Evolutionary conservation across 2,329 filamentous ascomycete genomes (phyloP).

Genomic region (Pseudogymnoascus sp.): DNA sequence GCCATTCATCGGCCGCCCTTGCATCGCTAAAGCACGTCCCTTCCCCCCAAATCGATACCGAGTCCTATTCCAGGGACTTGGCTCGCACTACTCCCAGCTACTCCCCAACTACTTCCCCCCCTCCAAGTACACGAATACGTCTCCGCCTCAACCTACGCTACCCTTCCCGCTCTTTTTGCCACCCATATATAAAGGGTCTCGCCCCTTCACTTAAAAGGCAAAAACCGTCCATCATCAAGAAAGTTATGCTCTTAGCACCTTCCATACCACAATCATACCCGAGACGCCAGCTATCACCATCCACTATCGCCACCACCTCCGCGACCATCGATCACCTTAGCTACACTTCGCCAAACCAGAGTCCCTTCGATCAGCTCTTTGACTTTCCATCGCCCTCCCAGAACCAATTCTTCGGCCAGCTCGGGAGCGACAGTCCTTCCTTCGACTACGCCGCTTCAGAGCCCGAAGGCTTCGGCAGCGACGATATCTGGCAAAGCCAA

Average conservation of each 20-base stretch:
- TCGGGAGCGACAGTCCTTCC: neutral
- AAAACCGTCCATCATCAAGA: neutral
- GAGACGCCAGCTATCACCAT: neutral
- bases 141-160: neutral
- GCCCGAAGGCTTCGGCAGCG: neutral
- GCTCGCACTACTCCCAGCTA: neutral
- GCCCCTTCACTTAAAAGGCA: neutral
- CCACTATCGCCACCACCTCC: neutral
- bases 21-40: neutral
- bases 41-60: neutral
- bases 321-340: neutral
- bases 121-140: neutral
- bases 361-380: neutral
- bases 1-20: neutral
- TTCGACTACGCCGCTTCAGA: neutral
- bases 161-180: neutral
- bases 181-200: constrained; percentile 5
- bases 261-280: neutral
- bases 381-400: neutral
- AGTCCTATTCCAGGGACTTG: neutral
- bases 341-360: neutral
- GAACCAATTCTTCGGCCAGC: neutral
- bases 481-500: constrained; percentile 4
- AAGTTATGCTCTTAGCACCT: constrained; percentile 7
- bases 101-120: neutral